These are phyloP conservation scores for Pythium sukuiense DNA, from an alignment of 352 stramenopile genomes.

Conservation along the genomic window DNA sequence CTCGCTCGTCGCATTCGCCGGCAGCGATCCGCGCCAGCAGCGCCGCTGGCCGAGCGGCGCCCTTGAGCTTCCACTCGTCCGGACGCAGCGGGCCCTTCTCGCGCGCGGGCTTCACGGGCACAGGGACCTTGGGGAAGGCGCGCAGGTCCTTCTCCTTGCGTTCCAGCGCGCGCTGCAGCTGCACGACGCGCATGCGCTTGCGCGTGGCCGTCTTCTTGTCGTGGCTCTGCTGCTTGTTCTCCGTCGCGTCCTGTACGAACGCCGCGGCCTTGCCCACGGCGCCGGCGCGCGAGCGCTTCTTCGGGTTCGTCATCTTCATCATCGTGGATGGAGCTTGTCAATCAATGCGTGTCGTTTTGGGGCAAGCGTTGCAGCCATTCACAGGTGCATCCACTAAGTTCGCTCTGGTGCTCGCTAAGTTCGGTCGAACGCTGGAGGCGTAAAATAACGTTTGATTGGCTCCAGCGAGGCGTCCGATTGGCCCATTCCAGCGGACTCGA, in stretches of 20 bases:
- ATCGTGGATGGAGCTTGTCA: constrained; percentile 27
- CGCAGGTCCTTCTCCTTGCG: constrained; percentile 65
- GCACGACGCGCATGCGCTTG: constrained; percentile 76
- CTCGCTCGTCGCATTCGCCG: constrained; percentile 76
- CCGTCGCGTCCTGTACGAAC: constrained; percentile 59
- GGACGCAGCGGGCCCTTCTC: constrained; percentile 56
- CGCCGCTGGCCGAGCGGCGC: constrained; percentile 63
- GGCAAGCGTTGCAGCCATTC: constrained; percentile 25
- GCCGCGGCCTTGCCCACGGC: constrained; percentile 45
- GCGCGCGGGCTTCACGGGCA: constrained; percentile 35
- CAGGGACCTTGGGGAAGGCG: constrained; percentile 51
- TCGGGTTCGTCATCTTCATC: constrained; percentile 49
- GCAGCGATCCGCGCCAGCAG: constrained; percentile 73
- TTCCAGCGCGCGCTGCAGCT: constrained; percentile 76
- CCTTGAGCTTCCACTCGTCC: constrained; percentile 82
- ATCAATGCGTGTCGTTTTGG: constrained; percentile 11
- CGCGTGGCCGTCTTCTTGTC: constrained; percentile 71
- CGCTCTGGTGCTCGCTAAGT: constrained; percentile 15
- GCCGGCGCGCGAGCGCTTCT: constrained; percentile 55
- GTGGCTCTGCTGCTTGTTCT: constrained; percentile 57
- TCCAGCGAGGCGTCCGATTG: constrained; percentile 12
- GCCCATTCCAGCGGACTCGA: not conserved
- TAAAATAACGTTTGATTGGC: constrained; percentile 19
- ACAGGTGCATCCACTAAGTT: constrained; percentile 17
- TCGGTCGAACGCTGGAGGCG: not conserved